Evolutionary conservation across 176 grass and related monocot species (phyloP).

Genomic region (Carex littledalei): DNA sequence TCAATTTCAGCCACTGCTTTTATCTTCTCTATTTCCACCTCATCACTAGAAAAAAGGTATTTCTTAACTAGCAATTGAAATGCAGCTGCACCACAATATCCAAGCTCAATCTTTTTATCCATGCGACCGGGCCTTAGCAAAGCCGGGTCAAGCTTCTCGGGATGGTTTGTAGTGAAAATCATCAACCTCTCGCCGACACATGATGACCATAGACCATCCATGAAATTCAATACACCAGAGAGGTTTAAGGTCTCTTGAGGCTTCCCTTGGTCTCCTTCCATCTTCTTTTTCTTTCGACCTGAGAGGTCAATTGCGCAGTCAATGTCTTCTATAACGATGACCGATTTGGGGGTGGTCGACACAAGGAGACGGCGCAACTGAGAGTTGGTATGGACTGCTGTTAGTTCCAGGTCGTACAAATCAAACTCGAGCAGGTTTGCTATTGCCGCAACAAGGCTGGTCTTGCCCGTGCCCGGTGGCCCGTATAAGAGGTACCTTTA

Average conservation of each 20-base stretch:
- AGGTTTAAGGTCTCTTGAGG: constrained; percentile 22
- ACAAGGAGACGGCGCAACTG: constrained; percentile 20
- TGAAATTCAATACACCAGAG: no score
- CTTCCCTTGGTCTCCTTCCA: neutral
- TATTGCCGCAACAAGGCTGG: no score
- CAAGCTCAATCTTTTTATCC: constrained; percentile 64
- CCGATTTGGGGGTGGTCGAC: constrained; percentile 53
- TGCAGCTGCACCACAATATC: constrained; percentile 46
- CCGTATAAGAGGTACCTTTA: no score
- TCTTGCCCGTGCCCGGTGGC: no score
- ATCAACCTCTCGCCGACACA: no score
- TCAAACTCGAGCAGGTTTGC: no score
- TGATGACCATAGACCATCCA: no score
- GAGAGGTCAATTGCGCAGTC: constrained; percentile 72
- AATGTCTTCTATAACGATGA: constrained; percentile 73
- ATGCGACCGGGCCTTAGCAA: constrained; percentile 57
- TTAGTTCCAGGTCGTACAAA: constrained; percentile 12
- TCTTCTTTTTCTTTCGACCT: constrained; percentile 33
- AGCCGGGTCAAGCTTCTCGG: neutral
- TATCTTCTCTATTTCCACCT: constrained; percentile 19
- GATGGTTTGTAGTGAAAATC: no score
- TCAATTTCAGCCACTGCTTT: constrained; percentile 33
- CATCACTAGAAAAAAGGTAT: constrained; percentile 36
- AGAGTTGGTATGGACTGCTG: constrained; percentile 52
- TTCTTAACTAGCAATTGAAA: constrained; percentile 51